A percentile compares a stretch with the other conserved stretches of the same genome.
These are phyloP conservation scores for Noccaea caerulescens DNA, from an alignment of 345 rosid species.

Conservation along the genomic window DNA sequence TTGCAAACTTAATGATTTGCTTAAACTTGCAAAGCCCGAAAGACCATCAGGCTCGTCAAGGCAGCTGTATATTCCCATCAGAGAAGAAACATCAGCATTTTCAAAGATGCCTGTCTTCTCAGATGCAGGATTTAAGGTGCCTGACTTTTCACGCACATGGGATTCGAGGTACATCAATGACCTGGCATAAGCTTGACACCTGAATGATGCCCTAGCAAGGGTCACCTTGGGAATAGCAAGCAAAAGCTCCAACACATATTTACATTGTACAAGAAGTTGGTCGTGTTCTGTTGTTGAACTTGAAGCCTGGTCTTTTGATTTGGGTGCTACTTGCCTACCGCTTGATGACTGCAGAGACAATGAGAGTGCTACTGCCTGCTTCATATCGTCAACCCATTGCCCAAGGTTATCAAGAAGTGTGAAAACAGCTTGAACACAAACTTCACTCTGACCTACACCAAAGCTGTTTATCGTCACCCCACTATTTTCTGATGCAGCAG, in stretches of 20 bases:
- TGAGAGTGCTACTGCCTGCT: conserved; percentile 85
- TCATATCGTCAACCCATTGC: conserved; percentile 95
- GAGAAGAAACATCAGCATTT: conserved; percentile 87
- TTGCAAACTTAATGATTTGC: conserved; percentile 79
- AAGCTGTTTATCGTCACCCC: conserved; percentile 59
- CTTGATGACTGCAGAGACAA: conserved; percentile 58
- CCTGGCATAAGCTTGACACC: conserved; percentile 95
- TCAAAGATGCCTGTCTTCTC: conserved; percentile 85
- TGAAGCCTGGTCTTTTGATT: conserved; percentile 59
- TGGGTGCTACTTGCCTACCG: conserved; percentile 66
- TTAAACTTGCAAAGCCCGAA: conserved; percentile 86
- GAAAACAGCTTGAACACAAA: conserved; percentile 93
- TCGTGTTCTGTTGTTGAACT: conserved; percentile 58
- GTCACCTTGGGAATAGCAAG: conserved; percentile 82
- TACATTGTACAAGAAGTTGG: conserved; percentile 79
- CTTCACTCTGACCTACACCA: conserved; percentile 79
- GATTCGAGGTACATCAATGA: conserved; percentile 97
- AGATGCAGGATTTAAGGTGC: conserved; percentile 94
- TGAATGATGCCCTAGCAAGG: conserved; percentile 88
- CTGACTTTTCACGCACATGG: conserved; percentile 80
- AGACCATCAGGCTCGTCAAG: conserved; percentile 96
- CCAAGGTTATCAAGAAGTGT: conserved; percentile 98
- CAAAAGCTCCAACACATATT: conserved; percentile 87
- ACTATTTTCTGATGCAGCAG: conserved; percentile 79
- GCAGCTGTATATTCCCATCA: conserved; percentile 92